A percentile compares a stretch with the other conserved stretches of the same genome.
Evolutionary conservation across 1,284 basidiomycete species (phyloP).

Genomic region (Microbotryum saponariae): DNA sequence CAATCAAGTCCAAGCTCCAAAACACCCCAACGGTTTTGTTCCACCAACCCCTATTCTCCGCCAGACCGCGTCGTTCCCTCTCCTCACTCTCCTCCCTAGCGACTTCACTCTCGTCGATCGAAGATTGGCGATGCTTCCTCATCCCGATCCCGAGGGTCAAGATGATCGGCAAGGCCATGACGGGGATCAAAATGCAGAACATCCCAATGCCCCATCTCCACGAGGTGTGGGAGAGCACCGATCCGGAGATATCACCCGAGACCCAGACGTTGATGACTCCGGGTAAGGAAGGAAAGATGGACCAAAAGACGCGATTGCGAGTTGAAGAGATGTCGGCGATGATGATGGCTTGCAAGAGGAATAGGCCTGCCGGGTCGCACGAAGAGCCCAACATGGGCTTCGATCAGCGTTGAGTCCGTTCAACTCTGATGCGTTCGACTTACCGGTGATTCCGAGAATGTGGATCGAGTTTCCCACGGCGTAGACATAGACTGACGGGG

Average conservation of each 20-base stretch:
- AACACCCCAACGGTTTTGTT: conserved; percentile 31
- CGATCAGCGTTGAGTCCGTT: too few species aligned
- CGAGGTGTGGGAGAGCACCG: conserved; percentile 14
- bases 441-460: conserved; percentile 40
- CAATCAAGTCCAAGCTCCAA: conserved; percentile 41
- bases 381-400: neutral
- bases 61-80: neutral
- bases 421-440: too few species aligned
- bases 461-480: conserved; percentile 41
- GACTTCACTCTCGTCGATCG: conserved; percentile 6
- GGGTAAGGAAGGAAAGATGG: conserved; percentile 39
- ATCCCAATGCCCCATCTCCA: conserved; percentile 40
- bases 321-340: conserved; percentile 40
- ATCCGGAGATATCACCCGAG: conserved; percentile 34
- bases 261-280: conserved; percentile 41
- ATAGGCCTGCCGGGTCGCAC: conserved; percentile 17
- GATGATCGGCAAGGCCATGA: conserved; percentile 38
- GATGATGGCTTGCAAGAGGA: conserved; percentile 39
- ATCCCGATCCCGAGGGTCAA: conserved; percentile 34
- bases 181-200: conserved; percentile 39
- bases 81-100: neutral
- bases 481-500: conserved; percentile 35
- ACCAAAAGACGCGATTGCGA: conserved; percentile 40
- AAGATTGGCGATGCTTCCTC: conserved; percentile 10
- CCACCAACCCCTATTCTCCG: conserved; percentile 5